These are phyloP conservation scores for Myriosclerotinia curreyana DNA, from an alignment of 2,329 filamentous ascomycete genomes.

Conservation along the genomic window DNA sequence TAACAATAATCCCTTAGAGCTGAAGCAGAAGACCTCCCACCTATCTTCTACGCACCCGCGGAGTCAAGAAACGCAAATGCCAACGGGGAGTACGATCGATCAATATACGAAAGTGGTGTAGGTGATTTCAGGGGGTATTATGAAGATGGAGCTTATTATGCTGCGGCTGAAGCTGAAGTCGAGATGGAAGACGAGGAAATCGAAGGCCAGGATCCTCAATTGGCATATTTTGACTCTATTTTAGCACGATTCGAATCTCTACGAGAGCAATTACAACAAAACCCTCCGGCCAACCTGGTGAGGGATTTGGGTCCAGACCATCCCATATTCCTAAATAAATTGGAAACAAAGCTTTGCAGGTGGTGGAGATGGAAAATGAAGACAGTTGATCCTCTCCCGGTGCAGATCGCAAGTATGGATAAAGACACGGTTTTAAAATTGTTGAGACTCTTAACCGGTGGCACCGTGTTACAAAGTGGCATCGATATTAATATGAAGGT, in stretches of 20 bases:
- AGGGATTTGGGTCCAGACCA: conserved; percentile 50
- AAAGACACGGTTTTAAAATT: conserved; percentile 64
- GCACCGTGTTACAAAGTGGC: conserved; percentile 56
- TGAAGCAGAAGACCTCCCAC: conserved; percentile 72
- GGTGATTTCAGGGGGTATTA: conserved; percentile 64
- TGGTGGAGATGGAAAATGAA: conserved; percentile 54
- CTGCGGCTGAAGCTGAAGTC: conserved; percentile 44
- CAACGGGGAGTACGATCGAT: conserved; percentile 30
- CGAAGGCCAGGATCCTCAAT: conserved; percentile 47
- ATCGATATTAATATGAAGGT: conserved; percentile 61
- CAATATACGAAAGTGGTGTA: conserved; percentile 49
- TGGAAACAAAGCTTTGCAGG: conserved; percentile 45
- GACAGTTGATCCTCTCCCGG: conserved; percentile 54
- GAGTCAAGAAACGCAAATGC: conserved; percentile 38
- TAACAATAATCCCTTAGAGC: conserved; percentile 56
- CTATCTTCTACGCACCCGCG: conserved; percentile 64
- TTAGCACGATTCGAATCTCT: conserved; percentile 63
- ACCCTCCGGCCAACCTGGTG: conserved; percentile 53
- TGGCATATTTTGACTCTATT: conserved; percentile 66
- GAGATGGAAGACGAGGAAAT: conserved; percentile 35
- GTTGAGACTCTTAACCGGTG: conserved; percentile 61
- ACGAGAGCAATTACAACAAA: conserved; percentile 56
- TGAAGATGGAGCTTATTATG: conserved; percentile 75
- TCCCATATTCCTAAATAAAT: conserved; percentile 48
- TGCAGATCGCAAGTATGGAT: conserved; percentile 62